Evolutionary conservation across 495 filamentous ascomycete species (phyloP).

Genomic region (Xylaria nigripes): DNA sequence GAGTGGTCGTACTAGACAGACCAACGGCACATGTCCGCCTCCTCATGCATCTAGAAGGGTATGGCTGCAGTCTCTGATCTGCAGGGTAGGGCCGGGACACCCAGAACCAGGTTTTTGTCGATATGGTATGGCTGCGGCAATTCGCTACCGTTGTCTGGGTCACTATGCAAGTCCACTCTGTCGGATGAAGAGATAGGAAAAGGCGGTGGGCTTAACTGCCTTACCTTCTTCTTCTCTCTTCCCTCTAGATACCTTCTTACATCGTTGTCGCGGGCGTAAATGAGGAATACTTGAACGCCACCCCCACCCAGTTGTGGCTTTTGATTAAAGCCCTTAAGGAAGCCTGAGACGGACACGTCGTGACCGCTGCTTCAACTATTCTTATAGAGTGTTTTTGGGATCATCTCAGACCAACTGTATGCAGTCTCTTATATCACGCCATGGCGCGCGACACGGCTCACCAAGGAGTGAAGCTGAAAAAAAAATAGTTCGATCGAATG

Average conservation of each 20-base stretch:
- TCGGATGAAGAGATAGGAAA: not conserved
- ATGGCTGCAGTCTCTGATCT: not conserved
- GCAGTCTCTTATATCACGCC: not conserved
- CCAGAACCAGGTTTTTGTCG: constrained; percentile 3
- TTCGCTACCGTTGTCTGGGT: constrained; percentile 2
- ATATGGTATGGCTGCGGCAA: not conserved
- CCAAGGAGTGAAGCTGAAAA: constrained; percentile 8
- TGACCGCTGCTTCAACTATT: not conserved
- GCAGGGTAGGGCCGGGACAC: not conserved
- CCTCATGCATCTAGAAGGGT: constrained; percentile 3
- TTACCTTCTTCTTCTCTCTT: not conserved
- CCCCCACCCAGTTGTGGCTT: not conserved
- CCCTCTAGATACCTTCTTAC: not conserved
- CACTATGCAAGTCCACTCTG: not conserved
- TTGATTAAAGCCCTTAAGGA: not conserved
- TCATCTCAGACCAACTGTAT: not conserved
- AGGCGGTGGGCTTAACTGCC: not conserved
- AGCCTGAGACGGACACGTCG: not conserved
- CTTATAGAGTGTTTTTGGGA: not conserved
- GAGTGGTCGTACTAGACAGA: constrained; percentile 1
- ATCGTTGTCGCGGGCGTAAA: not conserved
- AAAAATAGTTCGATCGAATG: not conserved
- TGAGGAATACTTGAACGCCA: not conserved
- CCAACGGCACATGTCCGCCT: constrained; percentile 2
- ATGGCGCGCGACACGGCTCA: not conserved